Percentiles rank a stretch among this genome's conserved stretches.
Conservation (phyloP, 768 basidiomycete genomes). For the Trametes meyenii region DNA sequence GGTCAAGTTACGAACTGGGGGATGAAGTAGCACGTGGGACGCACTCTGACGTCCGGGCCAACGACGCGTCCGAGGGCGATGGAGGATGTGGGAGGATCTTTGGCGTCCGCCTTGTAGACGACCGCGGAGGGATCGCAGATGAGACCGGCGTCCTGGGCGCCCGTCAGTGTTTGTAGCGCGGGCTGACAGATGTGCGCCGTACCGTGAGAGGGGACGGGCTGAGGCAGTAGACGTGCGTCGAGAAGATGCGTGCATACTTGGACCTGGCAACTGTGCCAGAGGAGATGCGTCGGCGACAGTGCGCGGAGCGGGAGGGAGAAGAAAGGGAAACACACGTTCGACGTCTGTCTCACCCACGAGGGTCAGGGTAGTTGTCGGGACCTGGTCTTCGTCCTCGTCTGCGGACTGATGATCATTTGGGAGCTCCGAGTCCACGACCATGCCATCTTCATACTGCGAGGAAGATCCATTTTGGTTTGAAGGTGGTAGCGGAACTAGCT, state of each 20-base stretch:
- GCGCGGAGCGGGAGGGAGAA: neutral
- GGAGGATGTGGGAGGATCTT: constrained; percentile 23
- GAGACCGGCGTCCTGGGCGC: constrained; percentile 46
- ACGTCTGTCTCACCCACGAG: constrained; percentile 67
- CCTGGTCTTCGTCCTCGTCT: constrained; percentile 45
- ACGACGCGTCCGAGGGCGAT: constrained; percentile 31
- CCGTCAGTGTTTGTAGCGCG: neutral
- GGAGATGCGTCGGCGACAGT: neutral
- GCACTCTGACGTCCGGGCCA: constrained; percentile 33
- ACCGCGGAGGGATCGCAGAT: constrained; percentile 39
- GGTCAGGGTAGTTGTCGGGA: constrained; percentile 51
- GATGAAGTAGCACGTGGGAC: neutral
- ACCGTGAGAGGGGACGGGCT: constrained; percentile 66
- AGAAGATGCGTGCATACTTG: constrained; percentile 54
- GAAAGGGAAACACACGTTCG: constrained; percentile 51
- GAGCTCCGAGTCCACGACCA: constrained; percentile 46
- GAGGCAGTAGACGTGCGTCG: constrained; percentile 71
- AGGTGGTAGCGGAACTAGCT: constrained; percentile 33
- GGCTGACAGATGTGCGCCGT: constrained; percentile 29
- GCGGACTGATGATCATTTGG: constrained; percentile 13
- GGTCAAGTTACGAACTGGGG: neutral
- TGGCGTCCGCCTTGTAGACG: constrained; percentile 40
- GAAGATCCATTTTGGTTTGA: neutral
- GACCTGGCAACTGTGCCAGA: constrained; percentile 51
- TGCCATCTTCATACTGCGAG: constrained; percentile 25